Evolutionary conservation across 1,284 basidiomycete species (phyloP).

Genomic region (Phellinidium pouzarii): DNA sequence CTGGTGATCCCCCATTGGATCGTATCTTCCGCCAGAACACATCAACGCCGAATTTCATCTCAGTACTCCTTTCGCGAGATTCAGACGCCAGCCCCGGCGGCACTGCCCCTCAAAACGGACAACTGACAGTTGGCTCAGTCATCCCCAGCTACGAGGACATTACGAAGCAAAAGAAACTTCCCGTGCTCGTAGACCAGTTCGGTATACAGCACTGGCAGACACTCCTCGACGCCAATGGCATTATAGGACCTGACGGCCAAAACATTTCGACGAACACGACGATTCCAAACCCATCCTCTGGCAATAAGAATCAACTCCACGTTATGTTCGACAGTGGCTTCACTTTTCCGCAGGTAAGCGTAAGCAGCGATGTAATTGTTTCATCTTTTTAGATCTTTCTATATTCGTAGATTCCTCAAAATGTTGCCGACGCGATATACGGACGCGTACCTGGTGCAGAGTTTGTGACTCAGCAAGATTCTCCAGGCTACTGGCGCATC

Average conservation of each 20-base stretch:
- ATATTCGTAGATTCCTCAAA: conserved; percentile 12
- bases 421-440: conserved; percentile 24
- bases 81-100: conserved; percentile 17
- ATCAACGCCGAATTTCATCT: conserved; percentile 24
- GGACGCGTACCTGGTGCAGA: conserved; percentile 22
- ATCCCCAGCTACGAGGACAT: conserved; percentile 20
- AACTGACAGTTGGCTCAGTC: conserved; percentile 29
- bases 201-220: conserved; percentile 23
- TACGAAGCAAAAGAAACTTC: conserved; percentile 19
- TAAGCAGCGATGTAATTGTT: no score
- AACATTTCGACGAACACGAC: conserved; percentile 20
- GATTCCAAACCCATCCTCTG: conserved; percentile 12
- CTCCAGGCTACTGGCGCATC: conserved; percentile 21
- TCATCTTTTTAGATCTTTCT: conserved; percentile 14
- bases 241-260: conserved; percentile 23
- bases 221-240: conserved; percentile 20
- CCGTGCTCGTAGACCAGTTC: conserved; percentile 19
- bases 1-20: conserved; percentile 23
- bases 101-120: conserved; percentile 24
- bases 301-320: conserved; percentile 20
- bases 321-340: conserved; percentile 22
- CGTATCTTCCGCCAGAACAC: conserved; percentile 25
- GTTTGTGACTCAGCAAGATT: conserved; percentile 10
- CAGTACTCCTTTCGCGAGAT: conserved; percentile 22
- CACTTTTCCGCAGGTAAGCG: conserved; percentile 20